These are phyloP conservation scores for Marasmius oreades DNA, from an alignment of 1,284 basidiomycete genomes.

Conservation along the genomic window DNA sequence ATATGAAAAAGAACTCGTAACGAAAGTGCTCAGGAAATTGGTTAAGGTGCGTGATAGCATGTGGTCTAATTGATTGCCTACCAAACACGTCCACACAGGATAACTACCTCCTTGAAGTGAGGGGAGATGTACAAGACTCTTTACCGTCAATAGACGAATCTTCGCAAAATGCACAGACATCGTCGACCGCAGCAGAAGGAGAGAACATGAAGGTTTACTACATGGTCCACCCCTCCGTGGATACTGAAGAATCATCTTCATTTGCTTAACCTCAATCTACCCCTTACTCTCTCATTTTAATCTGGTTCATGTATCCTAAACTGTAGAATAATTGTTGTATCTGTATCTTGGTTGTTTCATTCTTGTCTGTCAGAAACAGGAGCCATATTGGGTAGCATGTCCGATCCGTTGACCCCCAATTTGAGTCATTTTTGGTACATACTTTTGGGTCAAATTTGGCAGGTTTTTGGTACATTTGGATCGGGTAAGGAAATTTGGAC, in stretches of 20 bases:
- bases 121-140: slow-evolving; percentile 78
- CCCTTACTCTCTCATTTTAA: background rate
- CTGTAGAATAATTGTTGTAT: background rate
- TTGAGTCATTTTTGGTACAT: too few relatives aligned
- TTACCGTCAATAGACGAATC: slow-evolving; percentile 58
- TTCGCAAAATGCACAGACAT: slow-evolving; percentile 44
- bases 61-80: slow-evolving; percentile 3
- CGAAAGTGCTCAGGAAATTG: slow-evolving; percentile 86
- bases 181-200: slow-evolving; percentile 37
- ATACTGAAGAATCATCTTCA: slow-evolving; percentile 52
- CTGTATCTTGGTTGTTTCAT: background rate
- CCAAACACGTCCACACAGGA: slow-evolving; percentile 49
- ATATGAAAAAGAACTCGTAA: slow-evolving; percentile 86
- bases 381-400: too few relatives aligned
- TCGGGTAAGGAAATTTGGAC: too few relatives aligned
- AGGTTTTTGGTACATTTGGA: too few relatives aligned
- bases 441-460: too few relatives aligned
- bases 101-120: slow-evolving; percentile 80
- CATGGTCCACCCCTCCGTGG: slow-evolving; percentile 79
- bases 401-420: too few relatives aligned
- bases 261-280: slow-evolving; percentile 1
- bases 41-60: slow-evolving; percentile 66
- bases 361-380: too few relatives aligned
- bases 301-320: background rate
- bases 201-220: slow-evolving; percentile 70